Conservation (phyloP, 2,329 filamentous ascomycete species). For the Ophiocordyceps camponoti-rufipedis region DNA sequence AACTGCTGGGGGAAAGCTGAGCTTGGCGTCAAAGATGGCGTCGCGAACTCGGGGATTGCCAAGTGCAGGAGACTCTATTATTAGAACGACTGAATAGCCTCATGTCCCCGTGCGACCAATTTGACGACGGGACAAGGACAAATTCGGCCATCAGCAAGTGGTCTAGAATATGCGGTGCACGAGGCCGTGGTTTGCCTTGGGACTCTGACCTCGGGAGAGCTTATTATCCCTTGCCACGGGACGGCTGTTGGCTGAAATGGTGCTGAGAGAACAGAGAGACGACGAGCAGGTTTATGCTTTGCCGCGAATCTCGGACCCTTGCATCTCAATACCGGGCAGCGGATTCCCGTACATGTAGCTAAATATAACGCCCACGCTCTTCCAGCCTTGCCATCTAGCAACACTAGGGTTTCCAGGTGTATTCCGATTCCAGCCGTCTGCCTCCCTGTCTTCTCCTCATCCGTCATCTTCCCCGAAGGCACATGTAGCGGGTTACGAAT, state of each 20-base stretch:
- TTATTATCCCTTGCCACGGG: not conserved
- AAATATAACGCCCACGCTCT: not conserved
- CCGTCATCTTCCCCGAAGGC: no score
- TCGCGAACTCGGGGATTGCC: not conserved
- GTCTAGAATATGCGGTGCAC: not conserved
- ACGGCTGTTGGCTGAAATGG: not conserved
- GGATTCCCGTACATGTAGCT: not conserved
- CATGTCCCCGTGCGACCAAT: not conserved
- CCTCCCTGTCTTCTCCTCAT: not conserved
- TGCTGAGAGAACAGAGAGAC: not conserved
- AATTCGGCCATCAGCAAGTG: not conserved
- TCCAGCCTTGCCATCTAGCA: not conserved
- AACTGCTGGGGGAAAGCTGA: not conserved
- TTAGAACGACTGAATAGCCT: not conserved
- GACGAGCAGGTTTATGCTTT: not conserved
- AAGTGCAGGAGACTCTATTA: not conserved
- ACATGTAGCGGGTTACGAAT: not conserved
- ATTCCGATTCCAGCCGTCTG: not conserved
- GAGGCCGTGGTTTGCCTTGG: not conserved
- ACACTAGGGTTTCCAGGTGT: not conserved
- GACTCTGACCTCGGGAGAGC: not conserved
- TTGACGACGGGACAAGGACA: not conserved
- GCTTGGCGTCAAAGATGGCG: not conserved
- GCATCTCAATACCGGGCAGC: not conserved
- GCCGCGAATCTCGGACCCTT: not conserved